Conservation (phyloP, 164 flowering plant species). For the Berberis thunbergii region DNA sequence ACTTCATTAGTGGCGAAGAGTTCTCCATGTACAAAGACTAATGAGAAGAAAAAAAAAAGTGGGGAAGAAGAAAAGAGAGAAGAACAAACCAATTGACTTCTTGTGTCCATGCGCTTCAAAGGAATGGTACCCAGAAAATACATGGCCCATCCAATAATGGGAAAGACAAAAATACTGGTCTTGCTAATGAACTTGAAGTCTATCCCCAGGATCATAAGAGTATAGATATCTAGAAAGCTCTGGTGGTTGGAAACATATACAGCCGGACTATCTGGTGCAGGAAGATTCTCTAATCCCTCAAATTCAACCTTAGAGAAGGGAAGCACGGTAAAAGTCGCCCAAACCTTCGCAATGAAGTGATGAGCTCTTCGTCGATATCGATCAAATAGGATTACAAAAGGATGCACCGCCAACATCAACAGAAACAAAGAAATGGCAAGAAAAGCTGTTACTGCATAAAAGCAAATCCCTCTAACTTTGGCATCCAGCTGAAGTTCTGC, state of each 20-base stretch:
- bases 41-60: too few species aligned
- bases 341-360: conserved; percentile 65
- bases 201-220: conserved; percentile 78
- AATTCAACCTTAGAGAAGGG: conserved; percentile 55
- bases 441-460: conserved; percentile 51
- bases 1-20: too few species aligned
- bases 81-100: conserved; percentile 73
- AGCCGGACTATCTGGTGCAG: conserved; percentile 66
- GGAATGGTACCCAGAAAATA: conserved; percentile 75
- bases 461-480: conserved; percentile 62
- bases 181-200: conserved; percentile 94
- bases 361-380: conserved; percentile 59
- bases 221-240: conserved; percentile 80
- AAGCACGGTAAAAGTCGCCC: conserved; percentile 57
- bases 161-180: conserved; percentile 66
- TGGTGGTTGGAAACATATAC: conserved; percentile 96
- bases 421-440: conserved; percentile 57
- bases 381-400: conserved; percentile 76
- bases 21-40: too few species aligned
- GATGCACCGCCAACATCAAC: conserved; percentile 71
- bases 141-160: conserved; percentile 98
- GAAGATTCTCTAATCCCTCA: conserved; percentile 87
- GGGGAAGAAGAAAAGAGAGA: too few species aligned
- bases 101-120: conserved; percentile 80
- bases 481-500: conserved; percentile 47